Evolutionary conservation across 306 rosid genomes (phyloP).

Genomic region (Prunus campanulata): DNA sequence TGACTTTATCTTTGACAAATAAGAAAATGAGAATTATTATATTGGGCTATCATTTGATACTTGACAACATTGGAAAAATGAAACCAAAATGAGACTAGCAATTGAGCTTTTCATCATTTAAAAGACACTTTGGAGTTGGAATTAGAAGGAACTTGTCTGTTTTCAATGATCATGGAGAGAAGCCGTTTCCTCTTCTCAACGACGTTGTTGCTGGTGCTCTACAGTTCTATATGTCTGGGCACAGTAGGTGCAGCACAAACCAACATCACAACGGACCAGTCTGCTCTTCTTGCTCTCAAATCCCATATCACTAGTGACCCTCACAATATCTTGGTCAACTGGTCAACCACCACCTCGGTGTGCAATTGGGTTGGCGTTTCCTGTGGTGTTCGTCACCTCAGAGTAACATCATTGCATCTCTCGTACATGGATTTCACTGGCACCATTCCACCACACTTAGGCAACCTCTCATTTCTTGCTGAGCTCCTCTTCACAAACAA

Average conservation of each 20-base stretch:
- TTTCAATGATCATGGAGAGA: no score
- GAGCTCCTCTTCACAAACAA: conserved; percentile 1
- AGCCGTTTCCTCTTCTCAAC: no score
- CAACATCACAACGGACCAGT: conserved; percentile 10
- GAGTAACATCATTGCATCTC: conserved; percentile 16
- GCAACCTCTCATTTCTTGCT: conserved; percentile 22
- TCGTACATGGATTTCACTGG: conserved; percentile 10
- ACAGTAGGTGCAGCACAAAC: not conserved
- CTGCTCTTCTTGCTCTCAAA: conserved; percentile 26
- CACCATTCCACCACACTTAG: conserved; percentile 15
- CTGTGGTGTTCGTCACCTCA: not conserved
- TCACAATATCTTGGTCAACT: conserved; percentile 6
- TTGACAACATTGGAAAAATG: no score
- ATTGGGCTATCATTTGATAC: no score
- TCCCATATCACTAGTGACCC: conserved; percentile 20
- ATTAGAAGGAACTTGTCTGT: no score
- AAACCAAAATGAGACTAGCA: no score
- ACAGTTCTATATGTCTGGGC: no score
- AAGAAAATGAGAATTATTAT: no score
- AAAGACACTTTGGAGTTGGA: no score
- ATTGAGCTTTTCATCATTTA: no score
- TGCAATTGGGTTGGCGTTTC: conserved; percentile 27
- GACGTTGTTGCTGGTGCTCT: no score
- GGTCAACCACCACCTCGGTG: conserved; percentile 5
- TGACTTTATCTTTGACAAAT: no score